phyloP scores from a whole-genome alignment of 2,329 filamentous ascomycete species.

The Colletotrichum paranaense region DNA sequence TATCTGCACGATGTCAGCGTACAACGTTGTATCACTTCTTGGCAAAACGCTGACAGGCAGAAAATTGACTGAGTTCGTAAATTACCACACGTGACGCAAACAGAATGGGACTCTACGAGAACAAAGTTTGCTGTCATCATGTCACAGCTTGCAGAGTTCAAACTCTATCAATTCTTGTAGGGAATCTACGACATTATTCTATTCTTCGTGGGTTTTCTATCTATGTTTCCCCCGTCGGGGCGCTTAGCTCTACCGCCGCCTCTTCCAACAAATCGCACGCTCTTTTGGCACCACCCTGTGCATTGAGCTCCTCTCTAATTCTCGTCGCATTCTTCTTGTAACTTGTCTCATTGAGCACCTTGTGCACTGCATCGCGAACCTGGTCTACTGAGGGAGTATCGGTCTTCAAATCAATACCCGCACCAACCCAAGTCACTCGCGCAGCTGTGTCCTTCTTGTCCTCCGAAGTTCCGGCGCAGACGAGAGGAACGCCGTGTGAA shows the following conservation, averaged over 20 bases:
- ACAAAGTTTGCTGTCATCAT: not conserved
- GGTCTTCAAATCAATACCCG: conserved; percentile 49
- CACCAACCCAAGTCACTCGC: conserved; percentile 45
- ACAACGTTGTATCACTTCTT: not conserved
- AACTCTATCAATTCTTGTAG: not conserved
- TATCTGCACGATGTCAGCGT: not conserved
- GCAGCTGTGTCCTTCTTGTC: conserved; percentile 51
- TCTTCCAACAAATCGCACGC: conserved; percentile 45
- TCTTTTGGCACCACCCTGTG: conserved; percentile 41
- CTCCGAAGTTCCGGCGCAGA: conserved; percentile 50
- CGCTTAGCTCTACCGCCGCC: not conserved
- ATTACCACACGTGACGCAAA: not conserved
- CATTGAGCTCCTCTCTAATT: conserved; percentile 42
- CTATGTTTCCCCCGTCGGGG: not conserved
- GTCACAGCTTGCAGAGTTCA: not conserved
- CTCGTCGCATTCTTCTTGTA: conserved; percentile 39
- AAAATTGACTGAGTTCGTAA: not conserved
- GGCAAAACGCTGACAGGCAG: not conserved
- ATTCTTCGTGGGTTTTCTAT: too few relatives aligned
- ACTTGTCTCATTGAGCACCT: conserved; percentile 40
- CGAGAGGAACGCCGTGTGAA: conserved; percentile 47
- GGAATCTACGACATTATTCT: not conserved
- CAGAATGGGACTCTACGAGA: not conserved
- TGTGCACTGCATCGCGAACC: conserved; percentile 40
- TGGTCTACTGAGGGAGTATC: conserved; percentile 44